These are phyloP conservation scores for Pyrenophora graminea DNA, from an alignment of 2,329 filamentous ascomycete species.

Conservation along the genomic window DNA sequence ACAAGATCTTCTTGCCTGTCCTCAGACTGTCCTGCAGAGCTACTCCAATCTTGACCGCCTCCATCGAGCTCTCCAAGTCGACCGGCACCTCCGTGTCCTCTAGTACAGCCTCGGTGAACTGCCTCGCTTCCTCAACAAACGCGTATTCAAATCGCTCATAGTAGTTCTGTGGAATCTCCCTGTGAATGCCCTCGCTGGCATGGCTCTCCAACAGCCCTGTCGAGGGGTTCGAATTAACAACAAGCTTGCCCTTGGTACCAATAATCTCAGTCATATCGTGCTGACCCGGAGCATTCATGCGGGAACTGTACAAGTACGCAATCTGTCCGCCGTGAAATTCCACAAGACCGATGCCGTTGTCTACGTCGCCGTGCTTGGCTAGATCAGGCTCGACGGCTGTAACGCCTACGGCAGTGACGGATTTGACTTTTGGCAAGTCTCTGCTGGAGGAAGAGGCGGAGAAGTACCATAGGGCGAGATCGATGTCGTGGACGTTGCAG, in stretches of 20 bases:
- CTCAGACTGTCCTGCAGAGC: conserved; percentile 52
- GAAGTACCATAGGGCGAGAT: conserved; percentile 68
- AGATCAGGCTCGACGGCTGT: conserved; percentile 64
- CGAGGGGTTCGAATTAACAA: conserved; percentile 63
- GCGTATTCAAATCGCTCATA: conserved; percentile 66
- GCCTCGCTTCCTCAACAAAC: conserved; percentile 66
- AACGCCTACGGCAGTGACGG: conserved; percentile 60
- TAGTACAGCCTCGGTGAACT: conserved; percentile 64
- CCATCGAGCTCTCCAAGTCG: conserved; percentile 61
- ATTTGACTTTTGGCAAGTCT: conserved; percentile 55
- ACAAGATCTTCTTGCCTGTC: conserved; percentile 55
- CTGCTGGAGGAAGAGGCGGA: conserved; percentile 22
- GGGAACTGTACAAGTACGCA: conserved; percentile 65
- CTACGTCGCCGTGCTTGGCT: conserved; percentile 61
- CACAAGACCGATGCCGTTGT: conserved; percentile 67
- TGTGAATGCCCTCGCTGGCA: conserved; percentile 58
- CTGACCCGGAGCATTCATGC: conserved; percentile 71
- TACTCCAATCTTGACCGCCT: conserved; percentile 64
- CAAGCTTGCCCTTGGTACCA: conserved; percentile 67
- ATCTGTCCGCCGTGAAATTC: conserved; percentile 69
- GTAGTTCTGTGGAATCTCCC: conserved; percentile 65
- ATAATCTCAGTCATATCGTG: conserved; percentile 70
- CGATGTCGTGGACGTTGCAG: conserved; percentile 72
- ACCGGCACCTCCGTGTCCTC: conserved; percentile 61
- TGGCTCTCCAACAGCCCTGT: conserved; percentile 61